Evolutionary conservation across 257 asterid genomes (phyloP), one percentile per base, ranked within the genome.

Genomic region (Voacanga thouarsii): DNA sequence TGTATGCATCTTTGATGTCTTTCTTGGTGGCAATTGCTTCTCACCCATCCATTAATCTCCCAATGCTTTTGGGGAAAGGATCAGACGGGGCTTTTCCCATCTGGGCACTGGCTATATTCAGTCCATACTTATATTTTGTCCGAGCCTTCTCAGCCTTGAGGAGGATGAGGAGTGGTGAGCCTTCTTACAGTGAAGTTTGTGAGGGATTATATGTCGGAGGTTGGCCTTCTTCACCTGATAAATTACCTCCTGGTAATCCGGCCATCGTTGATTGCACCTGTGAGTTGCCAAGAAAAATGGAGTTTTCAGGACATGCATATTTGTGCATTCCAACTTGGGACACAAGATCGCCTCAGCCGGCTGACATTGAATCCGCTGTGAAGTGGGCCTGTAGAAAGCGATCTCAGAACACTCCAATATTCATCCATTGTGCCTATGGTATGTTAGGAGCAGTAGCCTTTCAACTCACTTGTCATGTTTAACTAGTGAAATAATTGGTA

Each of bases 361-460:
- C 84, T 43, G 92, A 92, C 78, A 93, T 95, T 49, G 99, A 93
- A 88, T 78, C 75, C 63, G 99, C 98, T 43, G 98, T 95, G 64
- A 95, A 90, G 65, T 95, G 98, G 98, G 98, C 96, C 87, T 88
- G 92, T 77, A 85, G 96, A 83, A 93, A 93, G 87, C 89, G 98
- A 76, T 87, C 96, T 87, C 97, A 85, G 81, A 87, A 89, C 0
- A 67, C 59, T 68, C 97, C 99, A 7, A 71, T 93, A 14, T 92
- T 93, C 63, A 80, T 95, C 75, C 99, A 95, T 44, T 96, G 98
- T 86, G 97, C 99, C 15, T 89, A 90, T 89, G 98, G 99, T 92
- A 90, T 3, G 16, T 71, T 24, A 26, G 53, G 37, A 75, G 24
- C 19, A 4, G 49, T 30, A n/a, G 11, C 15, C 23, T 4, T 43